Percentiles rank a stretch among this genome's conserved stretches.
These are phyloP conservation scores for Carex myosuroides DNA, from an alignment of 176 grass and related monocot genomes.

Conservation along the genomic window DNA sequence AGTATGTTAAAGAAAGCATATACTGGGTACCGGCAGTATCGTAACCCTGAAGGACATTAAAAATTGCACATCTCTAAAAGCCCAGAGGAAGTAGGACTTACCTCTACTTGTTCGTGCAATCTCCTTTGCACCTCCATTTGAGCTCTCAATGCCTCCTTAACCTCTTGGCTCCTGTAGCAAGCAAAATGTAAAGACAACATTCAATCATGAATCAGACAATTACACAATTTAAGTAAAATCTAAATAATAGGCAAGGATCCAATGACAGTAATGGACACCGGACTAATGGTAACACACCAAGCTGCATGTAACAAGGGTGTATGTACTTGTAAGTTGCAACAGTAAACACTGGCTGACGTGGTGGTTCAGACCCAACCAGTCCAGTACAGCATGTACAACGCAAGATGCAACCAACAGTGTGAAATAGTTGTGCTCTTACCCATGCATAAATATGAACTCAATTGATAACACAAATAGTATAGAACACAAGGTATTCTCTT, in stretches of 20 bases:
- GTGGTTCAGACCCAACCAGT: neutral
- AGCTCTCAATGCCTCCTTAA: conserved; percentile 56
- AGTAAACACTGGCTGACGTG: neutral
- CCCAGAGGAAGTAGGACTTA: conserved; percentile 20
- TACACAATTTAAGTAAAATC: neutral
- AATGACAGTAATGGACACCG: neutral
- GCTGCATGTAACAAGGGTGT: neutral
- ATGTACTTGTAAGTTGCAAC: neutral
- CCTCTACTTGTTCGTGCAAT: conserved; percentile 98
- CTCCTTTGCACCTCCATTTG: conserved; percentile 97
- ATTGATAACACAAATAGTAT: neutral
- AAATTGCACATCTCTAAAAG: neutral
- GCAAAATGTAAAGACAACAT: conserved; percentile 17
- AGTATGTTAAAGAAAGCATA: neutral
- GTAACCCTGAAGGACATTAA: neutral
- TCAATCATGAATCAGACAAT: neutral
- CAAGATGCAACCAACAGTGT: neutral
- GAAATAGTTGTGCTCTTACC: neutral
- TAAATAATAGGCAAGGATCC: neutral
- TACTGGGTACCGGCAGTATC: neutral
- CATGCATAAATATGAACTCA: neutral
- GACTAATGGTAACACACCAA: neutral
- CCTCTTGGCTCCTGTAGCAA: conserved; percentile 27
- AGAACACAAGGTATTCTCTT: neutral
- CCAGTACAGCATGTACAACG: neutral